Evolutionary conservation across 257 asterid genomes (phyloP).

Genomic region (Leptodermis oblonga): DNA sequence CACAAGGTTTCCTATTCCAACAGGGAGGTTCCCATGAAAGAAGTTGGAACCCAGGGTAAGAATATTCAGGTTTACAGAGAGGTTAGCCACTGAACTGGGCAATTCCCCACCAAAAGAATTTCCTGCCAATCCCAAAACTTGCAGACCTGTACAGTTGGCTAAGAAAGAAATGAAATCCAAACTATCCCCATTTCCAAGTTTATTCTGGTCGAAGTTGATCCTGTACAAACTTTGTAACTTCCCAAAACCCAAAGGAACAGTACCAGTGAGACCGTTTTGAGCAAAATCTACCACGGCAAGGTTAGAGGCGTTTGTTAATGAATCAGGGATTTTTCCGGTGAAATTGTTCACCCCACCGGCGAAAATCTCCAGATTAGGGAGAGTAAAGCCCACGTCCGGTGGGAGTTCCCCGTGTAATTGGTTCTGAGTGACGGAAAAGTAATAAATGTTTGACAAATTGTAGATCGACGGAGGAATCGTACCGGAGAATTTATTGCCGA

Average conservation of each 20-base stretch:
- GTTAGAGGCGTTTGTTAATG: slow-evolving; percentile 28
- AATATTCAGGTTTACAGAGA: slow-evolving; percentile 16
- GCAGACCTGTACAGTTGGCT: slow-evolving; percentile 23
- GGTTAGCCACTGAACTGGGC: slow-evolving; percentile 22
- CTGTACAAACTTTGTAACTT: slow-evolving; percentile 10
- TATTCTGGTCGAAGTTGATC: slow-evolving; percentile 18
- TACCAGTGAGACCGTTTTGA: slow-evolving; percentile 17
- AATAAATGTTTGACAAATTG: slow-evolving; percentile 17
- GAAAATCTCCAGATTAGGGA: slow-evolving; percentile 20
- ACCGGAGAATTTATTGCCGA: slow-evolving; percentile 17
- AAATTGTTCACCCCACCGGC: slow-evolving; percentile 20
- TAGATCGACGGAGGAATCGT: slow-evolving; percentile 18
- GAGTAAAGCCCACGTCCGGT: slow-evolving; percentile 17
- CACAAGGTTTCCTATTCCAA: slow-evolving; percentile 18
- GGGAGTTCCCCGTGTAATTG: slow-evolving; percentile 22
- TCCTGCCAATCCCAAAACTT: slow-evolving; percentile 20
- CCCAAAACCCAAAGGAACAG: slow-evolving; percentile 15
- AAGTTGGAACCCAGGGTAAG: slow-evolving; percentile 19
- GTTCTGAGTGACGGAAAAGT: slow-evolving; percentile 15
- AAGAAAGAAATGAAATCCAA: slow-evolving; percentile 22
- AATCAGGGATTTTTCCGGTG: slow-evolving; percentile 25
- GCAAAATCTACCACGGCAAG: slow-evolving; percentile 19
- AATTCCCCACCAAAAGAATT: slow-evolving; percentile 19
- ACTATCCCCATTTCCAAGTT: slow-evolving; percentile 16
- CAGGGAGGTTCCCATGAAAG: slow-evolving; percentile 21